Percentiles rank a stretch among this genome's conserved stretches.
phyloP scores from a whole-genome alignment of 345 rosid species.

The Jatropha curcas region DNA sequence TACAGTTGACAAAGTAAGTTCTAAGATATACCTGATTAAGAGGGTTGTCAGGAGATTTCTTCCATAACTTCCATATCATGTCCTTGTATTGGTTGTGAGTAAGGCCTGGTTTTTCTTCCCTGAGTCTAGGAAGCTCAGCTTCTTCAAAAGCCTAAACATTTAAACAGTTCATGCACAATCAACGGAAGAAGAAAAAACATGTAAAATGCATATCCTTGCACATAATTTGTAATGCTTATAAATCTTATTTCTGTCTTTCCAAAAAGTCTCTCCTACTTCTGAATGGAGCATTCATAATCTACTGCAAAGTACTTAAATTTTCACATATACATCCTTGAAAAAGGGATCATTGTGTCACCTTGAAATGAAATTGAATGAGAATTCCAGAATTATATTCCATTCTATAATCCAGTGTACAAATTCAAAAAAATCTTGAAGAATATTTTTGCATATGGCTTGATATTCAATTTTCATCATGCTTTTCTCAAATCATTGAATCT shows the following conservation, averaged over 20 bases:
- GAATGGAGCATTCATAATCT: not conserved
- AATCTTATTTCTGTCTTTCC: not conserved
- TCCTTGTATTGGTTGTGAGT: constrained; percentile 95
- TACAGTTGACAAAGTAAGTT: not conserved
- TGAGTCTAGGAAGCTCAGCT: constrained; percentile 86
- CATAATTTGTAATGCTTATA: not conserved
- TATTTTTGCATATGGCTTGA: not conserved
- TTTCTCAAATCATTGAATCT: not conserved
- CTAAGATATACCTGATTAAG: constrained; percentile 70
- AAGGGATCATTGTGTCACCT: not conserved
- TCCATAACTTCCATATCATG: constrained; percentile 98
- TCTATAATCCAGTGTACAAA: not conserved
- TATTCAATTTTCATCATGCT: not conserved
- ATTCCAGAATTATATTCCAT: not conserved
- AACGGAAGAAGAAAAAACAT: constrained; percentile 3
- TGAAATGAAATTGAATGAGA: not conserved
- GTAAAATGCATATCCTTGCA: not conserved
- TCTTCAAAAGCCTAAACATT: constrained; percentile 81
- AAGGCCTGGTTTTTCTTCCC: constrained; percentile 96
- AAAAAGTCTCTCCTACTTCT: not conserved
- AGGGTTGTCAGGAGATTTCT: constrained; percentile 98
- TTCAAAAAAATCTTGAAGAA: not conserved
- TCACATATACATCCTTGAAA: not conserved
- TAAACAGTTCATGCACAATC: not conserved
- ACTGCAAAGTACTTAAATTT: not conserved